Percentiles rank a stretch among this genome's conserved stretches.
Conservation (phyloP, 2,329 filamentous ascomycete genomes). For the Aquanectria penicillioides region DNA sequence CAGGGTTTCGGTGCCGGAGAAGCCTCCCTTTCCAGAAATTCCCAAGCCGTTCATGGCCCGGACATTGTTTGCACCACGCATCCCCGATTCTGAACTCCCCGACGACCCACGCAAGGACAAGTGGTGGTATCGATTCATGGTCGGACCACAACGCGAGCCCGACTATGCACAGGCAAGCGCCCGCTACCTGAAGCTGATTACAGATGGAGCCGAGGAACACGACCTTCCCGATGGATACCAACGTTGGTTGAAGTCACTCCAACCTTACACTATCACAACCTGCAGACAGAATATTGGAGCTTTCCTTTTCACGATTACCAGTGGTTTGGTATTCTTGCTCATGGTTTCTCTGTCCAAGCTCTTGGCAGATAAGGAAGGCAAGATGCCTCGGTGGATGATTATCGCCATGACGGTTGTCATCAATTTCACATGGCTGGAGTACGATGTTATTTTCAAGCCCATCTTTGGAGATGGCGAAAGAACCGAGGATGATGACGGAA, state of each 20-base stretch:
- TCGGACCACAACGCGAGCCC: slow-evolving; percentile 64
- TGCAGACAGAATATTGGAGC: slow-evolving; percentile 73
- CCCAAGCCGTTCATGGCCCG: slow-evolving; percentile 80
- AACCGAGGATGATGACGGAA: slow-evolving; percentile 51
- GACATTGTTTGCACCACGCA: slow-evolving; percentile 79
- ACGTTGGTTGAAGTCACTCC: slow-evolving; percentile 74
- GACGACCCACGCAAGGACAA: slow-evolving; percentile 47
- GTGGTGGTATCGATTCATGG: slow-evolving; percentile 60
- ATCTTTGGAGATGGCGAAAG: slow-evolving; percentile 90
- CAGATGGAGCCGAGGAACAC: slow-evolving; percentile 81
- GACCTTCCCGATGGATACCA: slow-evolving; percentile 82
- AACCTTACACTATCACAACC: slow-evolving; percentile 76
- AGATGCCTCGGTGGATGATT: slow-evolving; percentile 74
- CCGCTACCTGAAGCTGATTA: slow-evolving; percentile 85
- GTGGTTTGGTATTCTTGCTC: slow-evolving; percentile 65
- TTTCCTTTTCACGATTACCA: slow-evolving; percentile 68
- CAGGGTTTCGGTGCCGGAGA: slow-evolving; percentile 68
- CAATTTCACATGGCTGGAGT: slow-evolving; percentile 55
- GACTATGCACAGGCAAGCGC: slow-evolving; percentile 84
- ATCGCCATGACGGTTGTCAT: slow-evolving; percentile 62
- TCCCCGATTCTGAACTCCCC: slow-evolving; percentile 49
- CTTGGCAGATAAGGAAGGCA: slow-evolving; percentile 74
- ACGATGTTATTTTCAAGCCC: slow-evolving; percentile 60
- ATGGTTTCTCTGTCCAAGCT: slow-evolving; percentile 55
- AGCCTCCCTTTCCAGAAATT: slow-evolving; percentile 62